phyloP scores from a whole-genome alignment of 345 rosid genomes.

The Ceriops decandra region DNA sequence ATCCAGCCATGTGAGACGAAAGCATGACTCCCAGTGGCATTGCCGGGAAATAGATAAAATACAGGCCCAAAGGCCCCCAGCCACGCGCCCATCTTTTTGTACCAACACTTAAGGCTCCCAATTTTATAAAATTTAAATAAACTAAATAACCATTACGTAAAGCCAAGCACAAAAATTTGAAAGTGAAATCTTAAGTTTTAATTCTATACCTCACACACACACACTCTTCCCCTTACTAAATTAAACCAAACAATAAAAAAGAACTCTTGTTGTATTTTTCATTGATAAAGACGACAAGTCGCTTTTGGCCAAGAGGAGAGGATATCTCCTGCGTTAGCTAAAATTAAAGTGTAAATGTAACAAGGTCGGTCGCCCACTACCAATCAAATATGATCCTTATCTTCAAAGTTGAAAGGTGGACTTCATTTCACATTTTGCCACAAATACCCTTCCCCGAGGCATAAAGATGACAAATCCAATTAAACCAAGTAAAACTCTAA shows the following conservation, averaged over 20 bases:
- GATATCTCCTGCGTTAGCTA: too few species aligned
- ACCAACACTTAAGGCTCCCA: conserved; percentile 5
- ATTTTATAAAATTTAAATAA: neutral
- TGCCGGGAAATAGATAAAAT: conserved; percentile 21
- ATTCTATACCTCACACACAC: too few species aligned
- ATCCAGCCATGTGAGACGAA: conserved; percentile 22
- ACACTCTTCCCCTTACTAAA: too few species aligned
- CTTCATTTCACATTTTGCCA: conserved; percentile 3
- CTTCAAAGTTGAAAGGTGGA: conserved; percentile 2
- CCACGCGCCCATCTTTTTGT: conserved; percentile 10
- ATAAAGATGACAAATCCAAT: conserved; percentile 5
- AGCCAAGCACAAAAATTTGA: too few species aligned
- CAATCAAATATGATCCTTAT: neutral
- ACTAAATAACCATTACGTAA: too few species aligned
- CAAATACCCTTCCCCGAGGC: conserved; percentile 18
- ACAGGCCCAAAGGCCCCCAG: conserved; percentile 33
- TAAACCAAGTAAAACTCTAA: neutral
- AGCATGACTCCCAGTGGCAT: conserved; percentile 27
- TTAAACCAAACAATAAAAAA: too few species aligned
- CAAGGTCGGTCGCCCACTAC: neutral
- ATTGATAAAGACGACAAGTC: too few species aligned
- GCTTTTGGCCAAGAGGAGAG: too few species aligned
- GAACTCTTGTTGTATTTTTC: too few species aligned
- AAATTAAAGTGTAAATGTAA: neutral
- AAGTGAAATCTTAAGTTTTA: too few species aligned